A percentile compares a stretch with the other conserved stretches of the same genome.
Evolutionary conservation across 2,329 filamentous ascomycete species (phyloP).

Genomic region (Rhytidhysteron rufulum): DNA sequence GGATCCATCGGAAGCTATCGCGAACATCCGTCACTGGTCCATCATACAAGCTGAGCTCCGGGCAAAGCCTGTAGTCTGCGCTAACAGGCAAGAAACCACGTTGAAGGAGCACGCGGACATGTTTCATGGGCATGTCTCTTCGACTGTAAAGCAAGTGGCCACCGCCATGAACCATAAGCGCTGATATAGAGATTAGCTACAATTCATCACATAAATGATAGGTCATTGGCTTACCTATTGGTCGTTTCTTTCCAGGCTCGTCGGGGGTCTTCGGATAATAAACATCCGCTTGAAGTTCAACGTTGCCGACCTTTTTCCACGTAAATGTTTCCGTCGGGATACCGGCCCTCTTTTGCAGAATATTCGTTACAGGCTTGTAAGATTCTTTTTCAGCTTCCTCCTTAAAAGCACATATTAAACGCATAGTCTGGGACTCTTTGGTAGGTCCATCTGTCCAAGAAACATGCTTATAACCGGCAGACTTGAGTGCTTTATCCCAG

Average conservation of each 20-base stretch:
- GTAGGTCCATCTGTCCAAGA: constrained; percentile 18
- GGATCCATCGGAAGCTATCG: constrained; percentile 43
- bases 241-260: background rate
- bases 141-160: constrained; percentile 40
- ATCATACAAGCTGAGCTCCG: constrained; percentile 43
- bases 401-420: constrained; percentile 9
- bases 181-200: too few relatives aligned
- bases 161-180: constrained; percentile 46
- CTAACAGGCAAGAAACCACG: constrained; percentile 46
- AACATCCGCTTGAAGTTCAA: constrained; percentile 20
- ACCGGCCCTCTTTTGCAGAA: background rate
- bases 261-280: constrained; percentile 21
- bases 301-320: constrained; percentile 1
- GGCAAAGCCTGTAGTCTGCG: constrained; percentile 51
- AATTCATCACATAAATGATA: too few relatives aligned
- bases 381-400: background rate
- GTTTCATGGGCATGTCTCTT: constrained; percentile 34
- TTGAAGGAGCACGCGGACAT: constrained; percentile 36
- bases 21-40: constrained; percentile 46
- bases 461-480: constrained; percentile 17
- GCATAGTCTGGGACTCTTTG: constrained; percentile 7
- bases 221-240: constrained; percentile 3
- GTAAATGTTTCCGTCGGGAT: constrained; percentile 6
- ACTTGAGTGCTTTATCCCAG: constrained; percentile 18
- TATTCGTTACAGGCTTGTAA: background rate